phyloP scores from a whole-genome alignment of 1,284 basidiomycete genomes.

The Cryptococcus depauperatus region DNA sequence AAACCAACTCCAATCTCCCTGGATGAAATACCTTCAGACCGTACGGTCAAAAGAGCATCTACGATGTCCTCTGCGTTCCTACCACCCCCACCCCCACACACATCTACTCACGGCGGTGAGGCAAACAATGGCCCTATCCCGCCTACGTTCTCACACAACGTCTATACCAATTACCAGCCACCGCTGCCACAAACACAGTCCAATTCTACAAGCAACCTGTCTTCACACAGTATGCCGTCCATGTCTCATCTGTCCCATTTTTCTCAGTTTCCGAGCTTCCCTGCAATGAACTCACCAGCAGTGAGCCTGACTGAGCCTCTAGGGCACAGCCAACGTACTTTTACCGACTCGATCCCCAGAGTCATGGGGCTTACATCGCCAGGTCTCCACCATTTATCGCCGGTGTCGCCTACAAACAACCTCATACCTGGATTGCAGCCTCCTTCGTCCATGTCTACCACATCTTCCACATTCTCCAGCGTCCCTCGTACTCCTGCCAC shows the following conservation, averaged over 20 bases:
- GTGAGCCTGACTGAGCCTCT: conserved; percentile 6
- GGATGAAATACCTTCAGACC: not conserved
- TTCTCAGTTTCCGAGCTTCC: conserved; percentile 3
- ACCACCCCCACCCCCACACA: conserved; percentile 8
- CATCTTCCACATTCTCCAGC: conserved; percentile 17
- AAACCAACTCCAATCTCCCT: not conserved
- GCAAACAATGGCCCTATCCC: conserved; percentile 7
- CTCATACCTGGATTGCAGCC: conserved; percentile 10
- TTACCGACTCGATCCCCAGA: conserved; percentile 15
- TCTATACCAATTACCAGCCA: conserved; percentile 4
- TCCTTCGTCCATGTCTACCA: conserved; percentile 8
- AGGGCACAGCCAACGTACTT: conserved; percentile 6
- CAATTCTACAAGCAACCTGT: not conserved
- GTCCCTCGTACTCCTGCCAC: conserved; percentile 6
- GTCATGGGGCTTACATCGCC: conserved; percentile 16
- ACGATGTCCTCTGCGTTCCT: conserved; percentile 6
- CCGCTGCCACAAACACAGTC: conserved; percentile 2
- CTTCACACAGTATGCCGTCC: conserved; percentile 11
- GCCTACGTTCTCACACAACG: conserved; percentile 14
- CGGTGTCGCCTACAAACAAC: conserved; percentile 23
- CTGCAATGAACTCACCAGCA: conserved; percentile 9
- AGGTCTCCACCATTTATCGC: conserved; percentile 19
- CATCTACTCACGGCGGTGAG: conserved; percentile 14
- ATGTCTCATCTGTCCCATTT: conserved; percentile 10
- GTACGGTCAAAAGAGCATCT: not conserved